Base-by-base conservation (phyloP, 352 stramenopile genomes). In the Pythium biforme region DNA sequence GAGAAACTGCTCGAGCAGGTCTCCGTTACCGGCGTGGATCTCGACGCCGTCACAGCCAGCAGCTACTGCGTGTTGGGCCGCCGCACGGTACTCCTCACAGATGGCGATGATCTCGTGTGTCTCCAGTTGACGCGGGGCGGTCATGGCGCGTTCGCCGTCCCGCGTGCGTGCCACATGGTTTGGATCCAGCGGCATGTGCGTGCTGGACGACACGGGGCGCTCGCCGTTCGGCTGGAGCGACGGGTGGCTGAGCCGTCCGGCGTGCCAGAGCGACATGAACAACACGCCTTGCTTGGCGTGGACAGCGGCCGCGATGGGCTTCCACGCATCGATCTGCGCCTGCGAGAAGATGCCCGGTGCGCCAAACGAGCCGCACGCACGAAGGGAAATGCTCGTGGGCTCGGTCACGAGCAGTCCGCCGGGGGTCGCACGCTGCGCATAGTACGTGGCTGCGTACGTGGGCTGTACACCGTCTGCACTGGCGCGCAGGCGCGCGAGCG, bases 1-100 rank as follows among this genome's bases (percentile, higher is more conserved):
- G 12, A 96, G 69, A 67, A 95, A 95, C 62, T 94, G 73, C 61
- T 96, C 86, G 41, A 97, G 65, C 33, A 97, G 68, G 62, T 97
- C 97, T 14, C 89, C 91, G 62, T 97, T 94, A 2, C 83, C 90
- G 10, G 25, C 60, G 70, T 97, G 91, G 41, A 97, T 55, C 58
- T 97, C 87, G 23, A 67, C 60, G 26, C 60, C 60, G 33, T 67
- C 60, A 52, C 60, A 67, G 51, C 60, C 60, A 1, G 60, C 86
- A 19, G 80, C 63, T 22, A 80, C 73, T 1, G 79, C 73, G 15
- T 73, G 68, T 25, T 70, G 57, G 0, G 88, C 81, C 4, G 68
- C 77, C 39, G 77, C 50, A 10, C 68, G 63, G 69, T 79, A 97
- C 34, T 90, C 76, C 27, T 83, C 40, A 17, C 94, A 72, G 14